Conservation (phyloP, 2,329 filamentous ascomycete genomes). For the Metarhizium anisopliae region DNA sequence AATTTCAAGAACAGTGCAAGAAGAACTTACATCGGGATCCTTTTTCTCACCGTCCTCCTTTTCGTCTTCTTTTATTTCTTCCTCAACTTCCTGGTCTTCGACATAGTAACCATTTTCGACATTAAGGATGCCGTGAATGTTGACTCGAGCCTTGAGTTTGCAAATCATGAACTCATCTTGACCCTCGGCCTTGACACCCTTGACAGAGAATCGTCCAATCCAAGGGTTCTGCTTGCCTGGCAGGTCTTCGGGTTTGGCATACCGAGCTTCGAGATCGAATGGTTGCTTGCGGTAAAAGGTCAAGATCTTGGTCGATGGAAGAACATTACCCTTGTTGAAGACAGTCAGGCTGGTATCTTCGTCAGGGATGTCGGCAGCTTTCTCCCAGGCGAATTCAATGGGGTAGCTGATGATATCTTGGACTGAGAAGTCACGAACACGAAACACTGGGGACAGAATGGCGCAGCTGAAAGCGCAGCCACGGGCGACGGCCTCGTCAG, state of each 20-base stretch:
- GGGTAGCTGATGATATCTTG: conserved; percentile 98
- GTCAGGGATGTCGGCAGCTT: conserved; percentile 94
- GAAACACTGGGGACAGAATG: conserved; percentile 94
- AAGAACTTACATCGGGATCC: conserved; percentile 62
- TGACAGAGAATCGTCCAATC: conserved; percentile 97
- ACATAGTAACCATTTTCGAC: conserved; percentile 97
- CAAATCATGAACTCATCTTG: conserved; percentile 99
- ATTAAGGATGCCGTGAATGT: conserved; percentile 92
- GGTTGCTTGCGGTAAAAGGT: conserved; percentile 98
- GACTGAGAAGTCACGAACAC: conserved; percentile 93
- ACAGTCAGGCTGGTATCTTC: conserved; percentile 96
- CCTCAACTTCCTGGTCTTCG: conserved; percentile 94
- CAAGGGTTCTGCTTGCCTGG: conserved; percentile 88
- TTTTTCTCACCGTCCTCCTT: conserved; percentile 61
- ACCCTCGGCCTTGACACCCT: conserved; percentile 87
- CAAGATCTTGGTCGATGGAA: conserved; percentile 97
- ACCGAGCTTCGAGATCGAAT: conserved; percentile 92
- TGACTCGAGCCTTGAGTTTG: conserved; percentile 96
- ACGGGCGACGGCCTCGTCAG: conserved; percentile 92
- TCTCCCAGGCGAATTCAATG: conserved; percentile 98
- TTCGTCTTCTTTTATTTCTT: conserved; percentile 72
- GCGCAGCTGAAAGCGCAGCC: conserved; percentile 97
- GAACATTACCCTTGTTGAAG: conserved; percentile 93
- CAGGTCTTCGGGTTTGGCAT: conserved; percentile 76
- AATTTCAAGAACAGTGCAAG: background rate